phyloP scores from a whole-genome alignment of 495 filamentous ascomycete species.

The Tetracladium marchalianum region DNA sequence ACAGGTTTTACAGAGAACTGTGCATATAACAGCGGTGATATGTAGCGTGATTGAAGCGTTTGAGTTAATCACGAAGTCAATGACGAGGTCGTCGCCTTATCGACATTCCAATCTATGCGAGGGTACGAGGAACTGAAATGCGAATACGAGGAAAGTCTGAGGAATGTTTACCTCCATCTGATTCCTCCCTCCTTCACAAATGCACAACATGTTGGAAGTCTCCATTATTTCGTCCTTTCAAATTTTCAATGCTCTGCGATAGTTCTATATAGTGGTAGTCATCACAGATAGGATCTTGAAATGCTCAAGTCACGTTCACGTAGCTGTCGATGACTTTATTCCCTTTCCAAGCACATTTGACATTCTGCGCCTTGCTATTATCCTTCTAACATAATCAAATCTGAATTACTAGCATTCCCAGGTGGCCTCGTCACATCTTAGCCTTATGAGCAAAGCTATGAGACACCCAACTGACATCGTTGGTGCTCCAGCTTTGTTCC shows the following conservation, averaged over 20 bases:
- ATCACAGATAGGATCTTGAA: conserved; percentile 20
- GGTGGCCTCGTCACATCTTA: conserved; percentile 12
- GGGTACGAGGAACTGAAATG: too few species aligned
- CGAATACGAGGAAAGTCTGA: too few species aligned
- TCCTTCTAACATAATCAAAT: conserved; percentile 18
- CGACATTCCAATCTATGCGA: too few species aligned
- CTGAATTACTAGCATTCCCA: conserved; percentile 21
- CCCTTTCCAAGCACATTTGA: conserved; percentile 24
- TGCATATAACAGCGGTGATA: background rate
- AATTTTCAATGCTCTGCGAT: too few species aligned
- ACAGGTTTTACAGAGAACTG: background rate
- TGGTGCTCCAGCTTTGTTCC: background rate
- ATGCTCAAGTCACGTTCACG: conserved; percentile 29
- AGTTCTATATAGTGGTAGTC: too few species aligned
- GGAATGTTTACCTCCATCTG: too few species aligned
- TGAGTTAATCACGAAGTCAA: conserved; percentile 9
- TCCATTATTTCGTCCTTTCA: too few species aligned
- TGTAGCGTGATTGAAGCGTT: background rate
- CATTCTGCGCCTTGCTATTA: conserved; percentile 23
- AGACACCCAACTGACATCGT: background rate
- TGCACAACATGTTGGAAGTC: too few species aligned
- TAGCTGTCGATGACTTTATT: conserved; percentile 18
- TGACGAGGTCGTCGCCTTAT: conserved; percentile 12
- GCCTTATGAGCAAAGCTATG: background rate
- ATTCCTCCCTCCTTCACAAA: too few species aligned